These are phyloP conservation scores for Rachicladosporium sp. DNA, from an alignment of 2,329 filamentous ascomycete genomes.

Conservation along the genomic window DNA sequence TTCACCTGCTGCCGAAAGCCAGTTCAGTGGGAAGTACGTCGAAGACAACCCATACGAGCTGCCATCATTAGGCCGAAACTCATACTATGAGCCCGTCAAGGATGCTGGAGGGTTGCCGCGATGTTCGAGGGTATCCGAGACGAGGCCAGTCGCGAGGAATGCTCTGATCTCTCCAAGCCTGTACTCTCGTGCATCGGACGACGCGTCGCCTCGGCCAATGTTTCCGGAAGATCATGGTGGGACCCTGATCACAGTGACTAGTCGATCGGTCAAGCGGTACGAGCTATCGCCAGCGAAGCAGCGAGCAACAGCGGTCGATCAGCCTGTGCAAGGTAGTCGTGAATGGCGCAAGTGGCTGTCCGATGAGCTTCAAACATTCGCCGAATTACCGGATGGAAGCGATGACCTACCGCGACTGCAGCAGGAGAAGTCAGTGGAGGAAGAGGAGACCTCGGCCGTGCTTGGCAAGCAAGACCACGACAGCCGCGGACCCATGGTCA, in stretches of 20 bases:
- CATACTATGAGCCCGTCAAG: conserved; percentile 6
- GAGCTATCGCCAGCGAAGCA: conserved; percentile 21
- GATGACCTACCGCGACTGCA: too few species aligned
- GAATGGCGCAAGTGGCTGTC: conserved; percentile 38
- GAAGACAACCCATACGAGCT: conserved; percentile 22
- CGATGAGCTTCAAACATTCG: conserved; percentile 19
- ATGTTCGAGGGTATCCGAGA: conserved; percentile 8
- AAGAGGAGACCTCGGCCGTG: not conserved
- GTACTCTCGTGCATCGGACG: conserved; percentile 33
- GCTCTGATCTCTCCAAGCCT: conserved; percentile 32
- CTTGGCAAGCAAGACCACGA: too few species aligned
- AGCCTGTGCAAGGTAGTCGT: conserved; percentile 23
- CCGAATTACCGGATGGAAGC: too few species aligned
- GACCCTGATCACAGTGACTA: conserved; percentile 32
- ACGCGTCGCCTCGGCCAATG: conserved; percentile 20
- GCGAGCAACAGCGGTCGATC: not conserved
- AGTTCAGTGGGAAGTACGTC: conserved; percentile 1
- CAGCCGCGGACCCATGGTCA: not conserved
- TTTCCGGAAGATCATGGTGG: conserved; percentile 17
- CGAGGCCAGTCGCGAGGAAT: conserved; percentile 3
- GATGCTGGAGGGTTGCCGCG: conserved; percentile 12
- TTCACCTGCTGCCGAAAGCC: not conserved
- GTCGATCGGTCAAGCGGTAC: conserved; percentile 32
- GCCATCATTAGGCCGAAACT: conserved; percentile 10
- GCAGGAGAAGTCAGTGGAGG: conserved; percentile 13